Base-by-base conservation (phyloP, 768 basidiomycete species). In the Pleurotus tuber-regium region DNA sequence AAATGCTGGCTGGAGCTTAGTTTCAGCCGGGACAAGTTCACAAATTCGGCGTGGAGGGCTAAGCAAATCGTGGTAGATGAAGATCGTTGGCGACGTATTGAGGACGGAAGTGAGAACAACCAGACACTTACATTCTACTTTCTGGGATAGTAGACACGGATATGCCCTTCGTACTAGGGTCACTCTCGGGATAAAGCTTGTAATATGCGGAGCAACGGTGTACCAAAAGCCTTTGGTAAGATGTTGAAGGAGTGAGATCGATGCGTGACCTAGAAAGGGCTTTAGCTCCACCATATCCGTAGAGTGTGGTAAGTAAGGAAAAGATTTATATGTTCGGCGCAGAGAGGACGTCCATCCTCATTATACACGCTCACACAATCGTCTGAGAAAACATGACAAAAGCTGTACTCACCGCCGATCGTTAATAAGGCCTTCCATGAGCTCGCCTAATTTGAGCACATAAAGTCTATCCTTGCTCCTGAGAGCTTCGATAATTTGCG, bases 121-220 rank as follows among this genome's bases (percentile, higher is more conserved):
- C 43, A 19, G 26, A 31, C 6, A 75, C 89, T 64, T 62, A 93
- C 91, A 93, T 85, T 71, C 80, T 73, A 63, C 89, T 88, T 38
- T 92, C 90, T 6, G 69, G 5, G 2, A 83, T 81, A 14, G 71
- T 65, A 56, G 72, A 59, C 42, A 92, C 80, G 36, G 62, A 68
- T 49, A 92, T 86, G 43, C 65, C 72, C 67, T 90, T 92, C 57
- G 76, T 82, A 31, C 70, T 50, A 14, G 77, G 64, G 62, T 92
- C 89, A 39, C 68, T 78, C 61, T 92, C 91, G 3, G 85, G 86
- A 0, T 70, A 59, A n/a, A 92, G 74, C 61, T 72, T 84, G 68
- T 93, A 89, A 65, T 88, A 92, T 3, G 85, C 78, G 2, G 88
- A 86, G 62, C 91, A 93, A 59, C 91, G 84, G 65, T 92, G 89